These are phyloP conservation scores for Claviceps arundinis DNA, from an alignment of 2,329 filamentous ascomycete genomes.

Conservation along the genomic window DNA sequence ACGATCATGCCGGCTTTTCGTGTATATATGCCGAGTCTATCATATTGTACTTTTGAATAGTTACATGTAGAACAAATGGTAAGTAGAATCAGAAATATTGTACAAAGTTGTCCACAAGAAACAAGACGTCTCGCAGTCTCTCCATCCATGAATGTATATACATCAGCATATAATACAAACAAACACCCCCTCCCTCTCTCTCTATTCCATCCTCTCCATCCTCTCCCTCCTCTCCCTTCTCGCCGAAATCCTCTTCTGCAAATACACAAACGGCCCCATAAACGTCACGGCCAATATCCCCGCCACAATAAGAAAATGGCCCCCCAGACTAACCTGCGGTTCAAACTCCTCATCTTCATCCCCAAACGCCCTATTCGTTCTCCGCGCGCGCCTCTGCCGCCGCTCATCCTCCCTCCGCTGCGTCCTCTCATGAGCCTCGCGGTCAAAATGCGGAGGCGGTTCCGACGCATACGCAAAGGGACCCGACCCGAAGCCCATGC, in stretches of 20 bases:
- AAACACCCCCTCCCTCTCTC: background rate
- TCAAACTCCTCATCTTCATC: conserved; percentile 24
- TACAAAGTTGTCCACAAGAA: too few species aligned
- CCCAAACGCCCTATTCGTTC: conserved; percentile 25
- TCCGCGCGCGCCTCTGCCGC: conserved; percentile 12
- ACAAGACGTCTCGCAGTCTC: too few species aligned
- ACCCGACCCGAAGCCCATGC: conserved; percentile 47
- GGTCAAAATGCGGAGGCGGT: conserved; percentile 63
- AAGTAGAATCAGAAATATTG: too few species aligned
- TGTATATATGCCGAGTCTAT: too few species aligned
- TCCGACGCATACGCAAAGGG: conserved; percentile 32
- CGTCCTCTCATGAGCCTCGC: conserved; percentile 56
- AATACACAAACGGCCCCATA: conserved; percentile 28
- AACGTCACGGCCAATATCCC: conserved; percentile 33
- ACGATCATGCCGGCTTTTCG: too few species aligned
- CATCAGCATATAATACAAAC: background rate
- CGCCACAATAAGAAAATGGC: conserved; percentile 36
- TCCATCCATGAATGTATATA: too few species aligned
- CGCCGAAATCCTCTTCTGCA: conserved; percentile 23
- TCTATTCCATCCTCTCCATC: conserved; percentile 11
- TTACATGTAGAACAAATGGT: too few species aligned
- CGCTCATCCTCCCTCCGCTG: conserved; percentile 50
- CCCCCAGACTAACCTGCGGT: conserved; percentile 28
- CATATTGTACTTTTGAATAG: too few species aligned
- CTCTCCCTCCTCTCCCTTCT: conserved; percentile 13